Conservation (phyloP, 2,329 filamentous ascomycete genomes). For the Apiospora malaysiana region DNA sequence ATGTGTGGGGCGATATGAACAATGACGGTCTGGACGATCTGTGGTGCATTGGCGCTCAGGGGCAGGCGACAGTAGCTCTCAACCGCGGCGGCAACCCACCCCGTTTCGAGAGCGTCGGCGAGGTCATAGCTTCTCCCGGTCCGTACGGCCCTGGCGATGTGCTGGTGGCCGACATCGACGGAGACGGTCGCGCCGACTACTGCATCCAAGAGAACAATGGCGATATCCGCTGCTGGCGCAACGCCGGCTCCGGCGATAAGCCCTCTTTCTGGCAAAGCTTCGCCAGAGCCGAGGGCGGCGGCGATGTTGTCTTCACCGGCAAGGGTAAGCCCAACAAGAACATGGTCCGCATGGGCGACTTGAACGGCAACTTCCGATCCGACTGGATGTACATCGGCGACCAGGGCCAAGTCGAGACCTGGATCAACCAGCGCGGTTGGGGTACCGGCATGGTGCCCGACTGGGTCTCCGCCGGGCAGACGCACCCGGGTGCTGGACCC, state of each 20-base stretch:
- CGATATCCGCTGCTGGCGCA: slow-evolving; percentile 21
- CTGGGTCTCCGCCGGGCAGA: not conserved
- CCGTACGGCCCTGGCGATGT: slow-evolving; percentile 5
- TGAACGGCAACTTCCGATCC: slow-evolving; percentile 17
- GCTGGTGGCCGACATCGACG: slow-evolving; percentile 15
- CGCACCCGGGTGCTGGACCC: not conserved
- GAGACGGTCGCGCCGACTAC: slow-evolving; percentile 20
- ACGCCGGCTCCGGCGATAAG: slow-evolving; percentile 18
- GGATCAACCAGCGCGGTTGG: slow-evolving; percentile 19
- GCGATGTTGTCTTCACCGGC: slow-evolving; percentile 17
- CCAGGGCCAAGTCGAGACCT: slow-evolving; percentile 17
- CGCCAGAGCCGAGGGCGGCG: not conserved
- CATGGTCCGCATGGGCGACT: slow-evolving; percentile 17
- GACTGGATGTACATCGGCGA: slow-evolving; percentile 23
- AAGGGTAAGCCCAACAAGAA: slow-evolving; percentile 19
- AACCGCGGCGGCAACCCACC: slow-evolving; percentile 20
- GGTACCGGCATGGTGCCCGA: slow-evolving; percentile 10
- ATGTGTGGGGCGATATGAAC: slow-evolving; percentile 17
- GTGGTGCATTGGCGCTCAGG: slow-evolving; percentile 20
- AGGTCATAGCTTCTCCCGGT: slow-evolving; percentile 17
- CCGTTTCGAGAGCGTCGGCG: slow-evolving; percentile 16
- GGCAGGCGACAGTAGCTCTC: slow-evolving; percentile 18
- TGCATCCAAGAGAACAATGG: slow-evolving; percentile 20
- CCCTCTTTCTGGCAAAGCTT: slow-evolving; percentile 19
- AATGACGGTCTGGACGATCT: slow-evolving; percentile 21